Percentiles rank a stretch among this genome's conserved stretches.
Conservation (phyloP, 2,329 filamentous ascomycete genomes). For the Canariomyces notabilis region DNA sequence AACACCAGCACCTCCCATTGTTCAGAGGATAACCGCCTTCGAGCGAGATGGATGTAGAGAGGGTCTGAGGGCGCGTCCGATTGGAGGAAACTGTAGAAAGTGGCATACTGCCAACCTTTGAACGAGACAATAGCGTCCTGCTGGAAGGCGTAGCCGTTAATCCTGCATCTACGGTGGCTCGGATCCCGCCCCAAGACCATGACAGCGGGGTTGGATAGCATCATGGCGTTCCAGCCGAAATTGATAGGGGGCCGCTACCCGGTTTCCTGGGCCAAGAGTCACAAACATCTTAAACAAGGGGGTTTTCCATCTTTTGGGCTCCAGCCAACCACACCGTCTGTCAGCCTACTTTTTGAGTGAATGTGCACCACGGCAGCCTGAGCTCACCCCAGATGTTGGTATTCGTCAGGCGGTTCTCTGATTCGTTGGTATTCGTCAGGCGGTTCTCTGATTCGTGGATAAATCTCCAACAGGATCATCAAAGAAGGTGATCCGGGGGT, state of each 20-base stretch:
- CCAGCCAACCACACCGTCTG: too few species aligned
- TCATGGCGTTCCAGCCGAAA: neutral
- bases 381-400: too few species aligned
- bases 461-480: slow-evolving; percentile 8
- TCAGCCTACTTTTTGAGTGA: slow-evolving; percentile 1
- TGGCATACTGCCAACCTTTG: slow-evolving; percentile 45
- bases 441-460: slow-evolving; percentile 18
- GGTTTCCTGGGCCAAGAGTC: slow-evolving; percentile 3
- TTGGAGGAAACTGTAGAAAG: slow-evolving; percentile 35
- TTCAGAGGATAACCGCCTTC: slow-evolving; percentile 37
- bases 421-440: too few species aligned
- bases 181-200: slow-evolving; percentile 35
- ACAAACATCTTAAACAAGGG: too few species aligned
- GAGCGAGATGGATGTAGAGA: slow-evolving; percentile 42
- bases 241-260: neutral
- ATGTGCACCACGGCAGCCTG: neutral
- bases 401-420: too few species aligned
- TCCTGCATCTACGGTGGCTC: slow-evolving; percentile 30
- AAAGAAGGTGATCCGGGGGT: slow-evolving; percentile 10
- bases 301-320: too few species aligned
- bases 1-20: slow-evolving; percentile 44
- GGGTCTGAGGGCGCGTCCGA: slow-evolving; percentile 26
- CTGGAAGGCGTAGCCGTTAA: slow-evolving; percentile 47
- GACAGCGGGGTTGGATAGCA: slow-evolving; percentile 29
- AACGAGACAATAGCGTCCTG: slow-evolving; percentile 44